Conservation (phyloP, 257 asterid genomes). For the Verbena officinalis region DNA sequence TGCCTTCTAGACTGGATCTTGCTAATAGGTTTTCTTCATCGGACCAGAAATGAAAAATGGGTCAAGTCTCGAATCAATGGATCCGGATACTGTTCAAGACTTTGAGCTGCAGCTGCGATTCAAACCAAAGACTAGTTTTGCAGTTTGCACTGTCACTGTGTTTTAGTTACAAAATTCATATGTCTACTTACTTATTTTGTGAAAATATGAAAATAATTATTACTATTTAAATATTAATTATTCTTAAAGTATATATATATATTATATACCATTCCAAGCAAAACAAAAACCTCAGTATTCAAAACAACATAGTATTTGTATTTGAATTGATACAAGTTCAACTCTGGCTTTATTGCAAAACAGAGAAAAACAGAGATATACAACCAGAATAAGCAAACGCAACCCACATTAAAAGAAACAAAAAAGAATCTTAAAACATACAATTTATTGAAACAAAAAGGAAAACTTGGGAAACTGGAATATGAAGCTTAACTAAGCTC, state of each 20-base stretch:
- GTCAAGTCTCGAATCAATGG: constrained; percentile 12
- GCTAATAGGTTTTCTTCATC: constrained; percentile 7
- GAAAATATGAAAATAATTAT: no score
- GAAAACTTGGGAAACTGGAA: background rate
- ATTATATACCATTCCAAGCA: background rate
- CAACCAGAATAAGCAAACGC: background rate
- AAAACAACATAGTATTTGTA: background rate
- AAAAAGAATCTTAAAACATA: background rate
- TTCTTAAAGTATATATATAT: background rate
- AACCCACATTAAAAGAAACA: background rate
- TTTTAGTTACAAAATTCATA: background rate
- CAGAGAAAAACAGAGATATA: background rate
- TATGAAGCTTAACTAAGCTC: constrained; percentile 24
- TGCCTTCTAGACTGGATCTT: constrained; percentile 38
- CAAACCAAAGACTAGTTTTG: background rate
- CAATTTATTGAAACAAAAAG: background rate
- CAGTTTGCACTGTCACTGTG: background rate
- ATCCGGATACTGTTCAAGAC: constrained; percentile 22
- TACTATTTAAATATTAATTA: no score
- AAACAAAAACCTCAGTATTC: background rate
- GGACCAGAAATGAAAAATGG: constrained; percentile 11
- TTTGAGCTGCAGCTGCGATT: constrained; percentile 19
- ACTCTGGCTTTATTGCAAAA: constrained; percentile 8
- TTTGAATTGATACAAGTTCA: background rate
- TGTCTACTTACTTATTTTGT: background rate